phyloP scores from a whole-genome alignment of 805 yeast genomes.

The Saccharomycopsis fodiens region DNA sequence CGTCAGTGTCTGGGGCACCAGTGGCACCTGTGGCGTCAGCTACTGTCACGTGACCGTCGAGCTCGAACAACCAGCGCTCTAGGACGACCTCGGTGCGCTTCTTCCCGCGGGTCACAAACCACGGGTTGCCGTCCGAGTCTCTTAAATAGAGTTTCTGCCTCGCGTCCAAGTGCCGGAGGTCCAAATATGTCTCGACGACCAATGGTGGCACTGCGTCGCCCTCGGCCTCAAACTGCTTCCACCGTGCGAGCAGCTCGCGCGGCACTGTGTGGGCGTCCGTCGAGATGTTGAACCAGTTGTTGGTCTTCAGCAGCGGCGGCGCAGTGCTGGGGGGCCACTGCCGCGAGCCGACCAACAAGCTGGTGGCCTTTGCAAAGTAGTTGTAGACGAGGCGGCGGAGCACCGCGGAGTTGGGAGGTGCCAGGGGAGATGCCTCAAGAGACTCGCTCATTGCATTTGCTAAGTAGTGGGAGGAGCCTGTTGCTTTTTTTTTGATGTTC shows the following conservation, averaged over 20 bases:
- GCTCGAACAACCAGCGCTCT: conserved; percentile 89
- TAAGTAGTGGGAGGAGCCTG: no score
- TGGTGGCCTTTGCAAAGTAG: conserved; percentile 9
- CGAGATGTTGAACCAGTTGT: conserved; percentile 35
- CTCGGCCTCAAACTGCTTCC: conserved; percentile 38
- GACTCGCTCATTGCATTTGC: no score
- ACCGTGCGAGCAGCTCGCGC: conserved; percentile 53
- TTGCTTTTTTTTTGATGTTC: no score
- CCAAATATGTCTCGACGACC: conserved; percentile 77
- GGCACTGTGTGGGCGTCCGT: conserved; percentile 32
- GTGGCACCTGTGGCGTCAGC: no score
- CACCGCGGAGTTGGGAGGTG: no score
- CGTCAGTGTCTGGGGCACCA: conserved; percentile 26
- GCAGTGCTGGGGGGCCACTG: conserved; percentile 10
- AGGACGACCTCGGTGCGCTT: conserved; percentile 79
- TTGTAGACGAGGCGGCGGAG: conserved; percentile 4
- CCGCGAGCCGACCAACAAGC: conserved; percentile 2
- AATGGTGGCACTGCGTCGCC: conserved; percentile 53
- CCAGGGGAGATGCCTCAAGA: no score
- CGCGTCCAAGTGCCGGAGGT: conserved; percentile 47
- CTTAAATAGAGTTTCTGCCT: conserved; percentile 52
- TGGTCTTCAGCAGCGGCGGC: conserved; percentile 27
- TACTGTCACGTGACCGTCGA: no score
- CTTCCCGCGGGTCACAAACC: conserved; percentile 53
- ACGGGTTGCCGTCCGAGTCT: conserved; percentile 45